Conservation (phyloP, 352 stramenopile genomes). For the Globisporangium barbulae region DNA sequence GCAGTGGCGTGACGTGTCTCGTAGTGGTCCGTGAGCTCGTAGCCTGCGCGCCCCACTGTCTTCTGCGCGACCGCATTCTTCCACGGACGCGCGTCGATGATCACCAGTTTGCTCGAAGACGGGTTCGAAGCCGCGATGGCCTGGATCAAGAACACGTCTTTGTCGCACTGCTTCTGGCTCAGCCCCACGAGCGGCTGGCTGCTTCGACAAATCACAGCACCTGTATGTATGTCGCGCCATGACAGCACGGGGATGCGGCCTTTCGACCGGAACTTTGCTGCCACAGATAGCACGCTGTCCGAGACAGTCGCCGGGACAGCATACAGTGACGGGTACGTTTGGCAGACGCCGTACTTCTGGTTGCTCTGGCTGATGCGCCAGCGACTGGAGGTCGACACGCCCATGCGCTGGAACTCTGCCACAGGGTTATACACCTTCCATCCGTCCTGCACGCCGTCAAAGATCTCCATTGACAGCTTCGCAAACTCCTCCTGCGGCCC, state of each 20-base stretch:
- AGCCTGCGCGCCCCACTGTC: constrained; percentile 83
- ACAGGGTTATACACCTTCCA: constrained; percentile 73
- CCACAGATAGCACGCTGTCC: constrained; percentile 55
- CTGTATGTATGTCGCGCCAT: constrained; percentile 71
- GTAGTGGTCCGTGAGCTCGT: constrained; percentile 86
- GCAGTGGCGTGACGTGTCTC: constrained; percentile 60
- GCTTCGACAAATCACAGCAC: constrained; percentile 76
- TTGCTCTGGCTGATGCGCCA: constrained; percentile 78
- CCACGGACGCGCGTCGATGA: constrained; percentile 88
- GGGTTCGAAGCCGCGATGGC: constrained; percentile 73
- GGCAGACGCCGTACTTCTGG: constrained; percentile 60
- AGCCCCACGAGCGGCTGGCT: constrained; percentile 84
- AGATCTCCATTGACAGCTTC: constrained; percentile 53
- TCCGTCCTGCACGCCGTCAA: constrained; percentile 45
- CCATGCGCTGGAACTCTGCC: constrained; percentile 68
- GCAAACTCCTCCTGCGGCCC: constrained; percentile 59
- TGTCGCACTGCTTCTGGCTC: constrained; percentile 76
- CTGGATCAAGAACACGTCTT: constrained; percentile 83
- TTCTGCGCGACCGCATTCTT: constrained; percentile 91
- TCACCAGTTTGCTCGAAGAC: constrained; percentile 79
- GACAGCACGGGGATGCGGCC: constrained; percentile 77
- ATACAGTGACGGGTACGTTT: constrained; percentile 78
- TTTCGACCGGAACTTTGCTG: constrained; percentile 86
- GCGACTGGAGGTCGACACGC: constrained; percentile 42
- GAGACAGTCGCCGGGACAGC: constrained; percentile 61